Evolutionary conservation across 768 basidiomycete genomes (phyloP), one percentile per base, ranked within the genome.

Genomic region (Serendipita indica): DNA sequence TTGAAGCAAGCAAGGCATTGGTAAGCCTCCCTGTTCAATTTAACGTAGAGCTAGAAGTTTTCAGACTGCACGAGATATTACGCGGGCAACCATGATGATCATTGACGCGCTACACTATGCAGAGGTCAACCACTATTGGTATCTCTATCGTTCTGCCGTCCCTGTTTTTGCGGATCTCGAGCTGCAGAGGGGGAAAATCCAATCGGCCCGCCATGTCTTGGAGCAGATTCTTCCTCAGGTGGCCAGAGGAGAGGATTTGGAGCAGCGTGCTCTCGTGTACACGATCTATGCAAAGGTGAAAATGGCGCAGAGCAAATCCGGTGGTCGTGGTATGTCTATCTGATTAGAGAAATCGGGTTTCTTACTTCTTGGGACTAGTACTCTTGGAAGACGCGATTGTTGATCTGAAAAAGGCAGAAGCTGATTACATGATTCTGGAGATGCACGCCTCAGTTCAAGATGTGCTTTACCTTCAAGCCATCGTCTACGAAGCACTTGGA

Each of bases 161-260:
- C 75, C 85, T 60, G 67, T 89, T 32, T 76, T 91, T 18, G 89
- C 89, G 1, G 89, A 92, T 64, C 70, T 87, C 61, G 80, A 81
- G 5, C 70, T 90, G 18, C 86, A 89, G 64, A 84, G 86, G 65
- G 83, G 82, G 14, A 80, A 89, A 77, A 77, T 83, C 13, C 77
- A 79, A 64, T 76, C 79, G 60, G 82, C 80, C 59, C 74, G 72
- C 62, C 75, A 74, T 60, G 75, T 89, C 54, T 64, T 92, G 45
- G 83, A 88, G 49, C 87, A 86, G 60, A 79, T 89, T 45, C 77
- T 90, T 74, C 89, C 89, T 20, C 89, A 90, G 72, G 89, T 84
- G 60, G 61, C 72, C 43, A 72, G 71, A 57, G 88, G 85, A 3
- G 75, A 79, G 54, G 86, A 90, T 62, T 65, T 84, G 13, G 89